Evolutionary conservation across 2,329 filamentous ascomycete genomes (phyloP).

Genomic region (Penicillium sp.): DNA sequence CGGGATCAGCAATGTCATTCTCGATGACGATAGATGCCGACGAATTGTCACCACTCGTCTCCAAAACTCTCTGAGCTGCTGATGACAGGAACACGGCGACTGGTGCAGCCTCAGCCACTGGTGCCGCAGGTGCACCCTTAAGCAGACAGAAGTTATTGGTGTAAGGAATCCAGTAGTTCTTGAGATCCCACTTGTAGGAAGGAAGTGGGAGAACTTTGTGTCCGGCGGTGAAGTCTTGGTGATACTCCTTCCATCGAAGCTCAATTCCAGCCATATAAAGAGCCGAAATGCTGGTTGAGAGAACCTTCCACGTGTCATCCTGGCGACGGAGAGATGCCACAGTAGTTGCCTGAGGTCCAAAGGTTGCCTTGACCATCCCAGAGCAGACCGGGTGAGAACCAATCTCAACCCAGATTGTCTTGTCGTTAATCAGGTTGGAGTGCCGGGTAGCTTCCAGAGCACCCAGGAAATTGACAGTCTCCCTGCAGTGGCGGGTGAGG

Average conservation of each 20-base stretch:
- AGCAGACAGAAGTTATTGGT: constrained; percentile 36
- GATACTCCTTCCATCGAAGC: constrained; percentile 45
- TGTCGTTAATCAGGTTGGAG: constrained; percentile 57
- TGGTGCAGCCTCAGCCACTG: constrained; percentile 16
- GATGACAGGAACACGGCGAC: constrained; percentile 27
- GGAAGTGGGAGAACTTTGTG: constrained; percentile 37
- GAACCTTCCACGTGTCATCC: constrained; percentile 45
- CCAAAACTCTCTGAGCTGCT: constrained; percentile 32
- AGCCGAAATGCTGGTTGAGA: constrained; percentile 35
- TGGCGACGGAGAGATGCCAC: constrained; percentile 43
- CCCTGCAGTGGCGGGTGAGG: constrained; percentile 42
- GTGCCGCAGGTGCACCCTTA: constrained; percentile 31
- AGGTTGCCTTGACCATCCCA: constrained; percentile 53
- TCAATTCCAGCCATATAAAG: constrained; percentile 42
- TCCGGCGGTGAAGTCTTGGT: constrained; percentile 38
- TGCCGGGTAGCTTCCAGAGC: constrained; percentile 42
- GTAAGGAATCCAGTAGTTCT: constrained; percentile 41
- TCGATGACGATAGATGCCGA: constrained; percentile 35
- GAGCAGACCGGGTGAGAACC: constrained; percentile 50
- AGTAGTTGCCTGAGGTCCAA: constrained; percentile 57
- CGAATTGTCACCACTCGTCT: constrained; percentile 25
- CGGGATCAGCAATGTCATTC: constrained; percentile 36
- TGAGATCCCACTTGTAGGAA: constrained; percentile 41
- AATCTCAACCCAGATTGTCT: constrained; percentile 69
- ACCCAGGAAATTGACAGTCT: constrained; percentile 48